Evolutionary conservation across 306 rosid species (phyloP), one percentile per base, ranked within the genome.

Genomic region (Senna tora): DNA sequence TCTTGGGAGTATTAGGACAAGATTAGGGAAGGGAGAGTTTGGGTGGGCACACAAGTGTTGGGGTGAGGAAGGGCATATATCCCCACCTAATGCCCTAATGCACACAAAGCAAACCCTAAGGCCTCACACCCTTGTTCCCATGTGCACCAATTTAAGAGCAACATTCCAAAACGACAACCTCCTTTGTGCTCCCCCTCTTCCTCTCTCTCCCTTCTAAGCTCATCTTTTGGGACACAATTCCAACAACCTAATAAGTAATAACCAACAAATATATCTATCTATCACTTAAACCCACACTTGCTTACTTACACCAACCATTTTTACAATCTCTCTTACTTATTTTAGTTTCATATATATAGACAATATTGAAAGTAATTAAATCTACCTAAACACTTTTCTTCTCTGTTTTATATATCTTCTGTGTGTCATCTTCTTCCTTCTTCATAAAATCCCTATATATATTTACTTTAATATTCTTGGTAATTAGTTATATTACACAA

Each of bases 111-210:
- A 82, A 88, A 78, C 92, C 92, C 84, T n/a, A 79, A 82, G 79
- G 71, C 75, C 85, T 85, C 93, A 89, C 96, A 83, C 73, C 90
- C 57, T 94, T 94, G 96, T 94, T 94, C 88, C 97, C 98, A 94
- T 94, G 99, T 94, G 99, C 89, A 33, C 88, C 49, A 85, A 88
- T 88, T 93, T 85, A 90, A 90, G 83, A 82, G 93, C 96, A 90
- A 89, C 90, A 83, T 91, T 87, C 97, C 96, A 91, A 94, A 87
- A 78, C 87, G 73, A 84, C 95, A 86, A 84, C 89, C 90, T 79
- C 85, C 87, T 85, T 87, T 91, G 87, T 84, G 85, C 79, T 83
- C 67, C 66, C 75, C 56, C 50, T 66, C 74, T 67, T 21, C 54
- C 50, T 73, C 76, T 61, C 77, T 71, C 33, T 63, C 68, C 64